Evolutionary conservation across 495 filamentous ascomycete species (phyloP).

Genomic region (Aspergillus conjunctus): DNA sequence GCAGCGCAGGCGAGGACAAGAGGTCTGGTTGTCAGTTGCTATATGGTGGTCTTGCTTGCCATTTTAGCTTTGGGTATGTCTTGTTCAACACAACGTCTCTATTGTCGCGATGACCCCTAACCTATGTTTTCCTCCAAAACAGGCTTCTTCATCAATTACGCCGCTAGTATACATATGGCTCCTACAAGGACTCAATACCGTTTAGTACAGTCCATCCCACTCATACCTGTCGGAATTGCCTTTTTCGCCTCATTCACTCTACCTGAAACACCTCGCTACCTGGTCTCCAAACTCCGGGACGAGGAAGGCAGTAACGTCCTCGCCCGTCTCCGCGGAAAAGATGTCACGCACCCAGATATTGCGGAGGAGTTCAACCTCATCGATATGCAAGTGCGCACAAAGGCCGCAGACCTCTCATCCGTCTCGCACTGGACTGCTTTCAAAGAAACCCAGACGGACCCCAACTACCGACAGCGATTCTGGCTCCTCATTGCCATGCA

Average conservation of each 20-base stretch:
- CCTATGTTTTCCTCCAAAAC: not conserved
- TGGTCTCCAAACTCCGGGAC: slow-evolving; percentile 40
- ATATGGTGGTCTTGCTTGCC: slow-evolving; percentile 51
- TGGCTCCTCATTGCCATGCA: slow-evolving; percentile 50
- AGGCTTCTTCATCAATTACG: slow-evolving; percentile 55
- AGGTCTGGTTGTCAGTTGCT: slow-evolving; percentile 52
- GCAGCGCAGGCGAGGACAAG: slow-evolving; percentile 49
- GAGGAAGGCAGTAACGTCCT: slow-evolving; percentile 38
- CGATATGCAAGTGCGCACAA: slow-evolving; percentile 34
- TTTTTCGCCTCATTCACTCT: slow-evolving; percentile 39
- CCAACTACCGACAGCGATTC: slow-evolving; percentile 51
- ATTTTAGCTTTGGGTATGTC: slow-evolving; percentile 43
- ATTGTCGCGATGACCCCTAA: not conserved
- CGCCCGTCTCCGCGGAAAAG: slow-evolving; percentile 43
- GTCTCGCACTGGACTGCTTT: slow-evolving; percentile 44
- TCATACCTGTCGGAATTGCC: slow-evolving; percentile 44
- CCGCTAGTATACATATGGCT: slow-evolving; percentile 42
- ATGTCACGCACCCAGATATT: slow-evolving; percentile 33
- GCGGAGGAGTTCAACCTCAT: slow-evolving; percentile 42
- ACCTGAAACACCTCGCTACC: slow-evolving; percentile 48
- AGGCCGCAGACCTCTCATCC: slow-evolving; percentile 29
- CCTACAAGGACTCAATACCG: slow-evolving; percentile 45
- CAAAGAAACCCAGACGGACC: slow-evolving; percentile 44
- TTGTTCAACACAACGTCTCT: not conserved
- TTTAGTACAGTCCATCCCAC: slow-evolving; percentile 46